Conservation (phyloP, 2,329 filamentous ascomycete genomes). For the Beauveria australis region DNA sequence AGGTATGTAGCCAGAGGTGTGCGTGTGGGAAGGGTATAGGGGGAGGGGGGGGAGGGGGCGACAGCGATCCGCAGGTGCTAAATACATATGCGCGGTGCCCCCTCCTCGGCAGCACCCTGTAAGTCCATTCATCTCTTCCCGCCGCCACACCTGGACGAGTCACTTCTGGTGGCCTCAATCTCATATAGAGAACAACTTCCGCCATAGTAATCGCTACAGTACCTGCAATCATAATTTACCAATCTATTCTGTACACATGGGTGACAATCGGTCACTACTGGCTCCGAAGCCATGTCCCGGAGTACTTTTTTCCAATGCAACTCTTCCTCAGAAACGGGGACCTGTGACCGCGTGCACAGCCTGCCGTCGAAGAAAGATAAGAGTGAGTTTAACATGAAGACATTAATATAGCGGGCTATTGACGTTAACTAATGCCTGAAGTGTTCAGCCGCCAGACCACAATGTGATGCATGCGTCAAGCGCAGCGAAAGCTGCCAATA, state of each 20-base stretch:
- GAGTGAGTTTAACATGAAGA: neutral
- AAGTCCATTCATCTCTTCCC: too few species aligned
- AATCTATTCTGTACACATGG: neutral
- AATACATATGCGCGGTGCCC: too few species aligned
- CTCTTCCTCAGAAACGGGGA: neutral
- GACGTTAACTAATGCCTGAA: neutral
- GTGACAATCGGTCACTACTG: neutral
- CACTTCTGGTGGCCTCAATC: too few species aligned
- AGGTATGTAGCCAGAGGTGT: too few species aligned
- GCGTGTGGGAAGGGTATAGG: too few species aligned
- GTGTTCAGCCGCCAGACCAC: neutral
- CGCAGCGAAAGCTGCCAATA: neutral
- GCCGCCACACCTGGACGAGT: too few species aligned
- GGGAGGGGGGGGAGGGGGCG: too few species aligned
- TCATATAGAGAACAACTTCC: neutral
- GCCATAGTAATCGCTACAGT: neutral
- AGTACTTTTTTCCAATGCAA: neutral
- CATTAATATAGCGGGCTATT: neutral
- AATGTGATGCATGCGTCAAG: neutral
- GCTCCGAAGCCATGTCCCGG: neutral
- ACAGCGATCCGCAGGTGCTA: too few species aligned
- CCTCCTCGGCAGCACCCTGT: too few species aligned
- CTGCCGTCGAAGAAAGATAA: neutral
- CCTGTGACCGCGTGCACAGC: neutral
- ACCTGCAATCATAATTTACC: neutral